Evolutionary conservation across 2,329 filamentous ascomycete genomes (phyloP).

Genomic region (Sordariomycetes sp.): DNA sequence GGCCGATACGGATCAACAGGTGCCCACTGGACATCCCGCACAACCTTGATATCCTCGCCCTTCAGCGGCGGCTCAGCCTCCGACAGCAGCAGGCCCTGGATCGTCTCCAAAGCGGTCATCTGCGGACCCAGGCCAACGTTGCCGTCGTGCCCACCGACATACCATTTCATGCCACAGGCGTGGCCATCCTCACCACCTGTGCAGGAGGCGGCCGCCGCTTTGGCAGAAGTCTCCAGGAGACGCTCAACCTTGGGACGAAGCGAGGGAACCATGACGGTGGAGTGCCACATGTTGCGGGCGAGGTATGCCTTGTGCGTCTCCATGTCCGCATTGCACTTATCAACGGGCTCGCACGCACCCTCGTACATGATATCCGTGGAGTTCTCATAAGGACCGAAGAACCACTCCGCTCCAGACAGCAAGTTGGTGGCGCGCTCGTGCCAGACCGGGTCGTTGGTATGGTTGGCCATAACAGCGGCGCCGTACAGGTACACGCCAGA

Average conservation of each 20-base stretch:
- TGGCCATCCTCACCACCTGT: slow-evolving; percentile 42
- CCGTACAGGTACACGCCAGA: slow-evolving; percentile 58
- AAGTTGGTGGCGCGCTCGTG: slow-evolving; percentile 39
- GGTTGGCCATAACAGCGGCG: slow-evolving; percentile 45
- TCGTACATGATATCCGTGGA: slow-evolving; percentile 55
- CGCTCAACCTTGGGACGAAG: slow-evolving; percentile 36
- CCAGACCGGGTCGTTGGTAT: slow-evolving; percentile 46
- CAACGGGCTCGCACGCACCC: slow-evolving; percentile 51
- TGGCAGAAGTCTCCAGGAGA: slow-evolving; percentile 40
- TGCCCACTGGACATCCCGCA: slow-evolving; percentile 19
- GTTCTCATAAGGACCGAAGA: slow-evolving; percentile 43
- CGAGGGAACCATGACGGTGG: slow-evolving; percentile 46
- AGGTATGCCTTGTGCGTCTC: slow-evolving; percentile 61
- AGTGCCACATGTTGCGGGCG: slow-evolving; percentile 53
- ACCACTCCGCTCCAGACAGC: slow-evolving; percentile 40
- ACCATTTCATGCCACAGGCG: slow-evolving; percentile 56
- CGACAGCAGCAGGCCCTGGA: slow-evolving; percentile 48
- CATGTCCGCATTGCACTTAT: slow-evolving; percentile 53
- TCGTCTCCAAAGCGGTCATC: slow-evolving; percentile 54
- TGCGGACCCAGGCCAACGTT: slow-evolving; percentile 50
- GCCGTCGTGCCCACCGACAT: slow-evolving; percentile 45
- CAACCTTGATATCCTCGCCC: slow-evolving; percentile 35
- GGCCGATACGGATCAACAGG: slow-evolving; percentile 5
- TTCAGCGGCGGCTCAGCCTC: slow-evolving; percentile 34
- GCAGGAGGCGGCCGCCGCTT: slow-evolving; percentile 47